Conservation (phyloP, 345 rosid species). For the Viola odorata region DNA sequence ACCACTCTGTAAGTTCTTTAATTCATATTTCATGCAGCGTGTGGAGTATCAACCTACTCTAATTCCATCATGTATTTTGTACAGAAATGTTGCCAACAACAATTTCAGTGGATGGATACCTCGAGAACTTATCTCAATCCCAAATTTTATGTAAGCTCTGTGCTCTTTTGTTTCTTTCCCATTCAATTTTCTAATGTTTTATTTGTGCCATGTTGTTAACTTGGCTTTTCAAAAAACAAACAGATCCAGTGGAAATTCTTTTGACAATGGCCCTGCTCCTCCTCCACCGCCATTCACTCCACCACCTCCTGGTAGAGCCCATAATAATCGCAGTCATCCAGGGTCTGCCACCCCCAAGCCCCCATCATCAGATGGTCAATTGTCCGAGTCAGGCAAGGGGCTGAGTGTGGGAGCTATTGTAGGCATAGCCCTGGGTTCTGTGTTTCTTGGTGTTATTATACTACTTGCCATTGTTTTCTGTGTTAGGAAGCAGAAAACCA, state of each 20-base stretch:
- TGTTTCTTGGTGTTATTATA: conserved; percentile 42
- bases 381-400: conserved; percentile 47
- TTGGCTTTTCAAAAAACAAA: conserved; percentile 23
- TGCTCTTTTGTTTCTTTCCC: not conserved
- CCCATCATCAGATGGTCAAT: conserved; percentile 30
- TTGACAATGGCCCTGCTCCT: conserved; percentile 75
- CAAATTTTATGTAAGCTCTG: conserved; percentile 61
- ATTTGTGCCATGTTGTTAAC: conserved; percentile 11
- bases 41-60: conserved; percentile 12
- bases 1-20: conserved; percentile 62
- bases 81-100: conserved; percentile 92
- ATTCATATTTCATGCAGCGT: not conserved
- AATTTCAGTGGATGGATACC: conserved; percentile 91
- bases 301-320: conserved; percentile 58
- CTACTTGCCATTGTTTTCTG: conserved; percentile 49
- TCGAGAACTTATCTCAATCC: conserved; percentile 56
- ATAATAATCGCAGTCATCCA: conserved; percentile 35
- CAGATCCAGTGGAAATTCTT: conserved; percentile 85
- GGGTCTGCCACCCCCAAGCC: conserved; percentile 34
- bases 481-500: conserved; percentile 38
- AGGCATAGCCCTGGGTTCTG: conserved; percentile 62
- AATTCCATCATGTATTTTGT: conserved; percentile 13
- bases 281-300: conserved; percentile 52
- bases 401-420: conserved; percentile 54
- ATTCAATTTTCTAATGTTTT: conserved; percentile 5